Conservation (phyloP, 352 stramenopile genomes). For the Halophytophthora batemanensis region DNA sequence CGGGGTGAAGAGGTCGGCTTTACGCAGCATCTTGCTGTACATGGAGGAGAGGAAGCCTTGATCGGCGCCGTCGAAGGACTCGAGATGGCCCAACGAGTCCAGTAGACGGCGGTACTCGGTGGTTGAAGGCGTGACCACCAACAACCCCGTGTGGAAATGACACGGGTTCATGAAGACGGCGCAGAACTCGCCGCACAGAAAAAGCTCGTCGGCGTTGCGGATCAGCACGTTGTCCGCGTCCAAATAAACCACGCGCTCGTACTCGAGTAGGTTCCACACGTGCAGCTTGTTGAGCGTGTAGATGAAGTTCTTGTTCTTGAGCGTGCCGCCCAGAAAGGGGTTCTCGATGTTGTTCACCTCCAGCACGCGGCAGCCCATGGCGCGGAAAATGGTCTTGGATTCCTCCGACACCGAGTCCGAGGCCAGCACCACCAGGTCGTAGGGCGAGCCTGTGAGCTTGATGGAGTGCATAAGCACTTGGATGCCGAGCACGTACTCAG, state of each 20-base stretch:
- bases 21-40: slow-evolving; percentile 78
- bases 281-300: slow-evolving; percentile 90
- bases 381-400: slow-evolving; percentile 72
- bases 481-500: slow-evolving; percentile 82
- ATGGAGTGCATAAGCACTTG: slow-evolving; percentile 86
- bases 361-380: slow-evolving; percentile 79
- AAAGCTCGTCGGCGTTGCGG: slow-evolving; percentile 87
- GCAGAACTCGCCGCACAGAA: slow-evolving; percentile 83
- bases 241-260: slow-evolving; percentile 89
- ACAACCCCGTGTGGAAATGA: slow-evolving; percentile 86
- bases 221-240: slow-evolving; percentile 90
- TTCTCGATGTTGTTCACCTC: slow-evolving; percentile 89
- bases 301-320: slow-evolving; percentile 87
- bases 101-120: slow-evolving; percentile 74
- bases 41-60: slow-evolving; percentile 86
- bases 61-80: slow-evolving; percentile 80
- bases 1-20: slow-evolving; percentile 71
- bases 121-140: slow-evolving; percentile 78
- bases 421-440: slow-evolving; percentile 84
- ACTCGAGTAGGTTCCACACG: slow-evolving; percentile 90
- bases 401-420: slow-evolving; percentile 79
- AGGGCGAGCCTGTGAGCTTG: slow-evolving; percentile 75
- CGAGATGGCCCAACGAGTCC: slow-evolving; percentile 47
- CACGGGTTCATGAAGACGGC: slow-evolving; percentile 91
- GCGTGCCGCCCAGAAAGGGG: slow-evolving; percentile 70